Percentiles rank a stretch among this genome's conserved stretches.
These are phyloP conservation scores for Alternaria atra DNA, from an alignment of 2,329 filamentous ascomycete genomes.

Conservation along the genomic window DNA sequence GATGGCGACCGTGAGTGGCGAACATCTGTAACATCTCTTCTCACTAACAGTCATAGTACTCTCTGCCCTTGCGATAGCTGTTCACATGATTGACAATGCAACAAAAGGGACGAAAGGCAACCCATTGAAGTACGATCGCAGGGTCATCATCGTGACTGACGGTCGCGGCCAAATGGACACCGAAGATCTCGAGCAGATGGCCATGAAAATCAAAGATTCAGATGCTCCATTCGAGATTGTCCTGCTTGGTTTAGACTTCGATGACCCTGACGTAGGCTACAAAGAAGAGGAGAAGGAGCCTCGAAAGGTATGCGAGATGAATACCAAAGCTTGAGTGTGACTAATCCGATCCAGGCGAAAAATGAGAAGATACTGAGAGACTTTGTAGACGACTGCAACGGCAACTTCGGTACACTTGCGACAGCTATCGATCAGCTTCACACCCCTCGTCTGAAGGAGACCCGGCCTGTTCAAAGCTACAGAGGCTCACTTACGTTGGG, in stretches of 20 bases:
- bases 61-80: constrained; percentile 84
- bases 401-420: constrained; percentile 81
- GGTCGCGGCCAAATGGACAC: constrained; percentile 76
- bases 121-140: constrained; percentile 47
- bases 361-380: constrained; percentile 76
- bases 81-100: constrained; percentile 88
- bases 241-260: constrained; percentile 89
- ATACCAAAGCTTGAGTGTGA: neutral
- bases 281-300: constrained; percentile 87
- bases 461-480: constrained; percentile 80
- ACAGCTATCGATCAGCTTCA: constrained; percentile 84
- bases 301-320: constrained; percentile 65
- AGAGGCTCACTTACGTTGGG: constrained; percentile 83
- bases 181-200: constrained; percentile 75
- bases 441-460: constrained; percentile 77
- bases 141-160: constrained; percentile 85
- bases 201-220: constrained; percentile 75
- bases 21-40: constrained; percentile 3
- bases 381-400: constrained; percentile 72
- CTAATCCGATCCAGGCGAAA: constrained; percentile 57
- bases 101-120: constrained; percentile 72
- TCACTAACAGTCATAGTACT: constrained; percentile 61
- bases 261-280: constrained; percentile 86
- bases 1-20: constrained; percentile 73
- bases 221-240: constrained; percentile 74